Percentiles rank a stretch among this genome's conserved stretches.
Conservation (phyloP, 352 stramenopile species). For the Pythium periplocum region DNA sequence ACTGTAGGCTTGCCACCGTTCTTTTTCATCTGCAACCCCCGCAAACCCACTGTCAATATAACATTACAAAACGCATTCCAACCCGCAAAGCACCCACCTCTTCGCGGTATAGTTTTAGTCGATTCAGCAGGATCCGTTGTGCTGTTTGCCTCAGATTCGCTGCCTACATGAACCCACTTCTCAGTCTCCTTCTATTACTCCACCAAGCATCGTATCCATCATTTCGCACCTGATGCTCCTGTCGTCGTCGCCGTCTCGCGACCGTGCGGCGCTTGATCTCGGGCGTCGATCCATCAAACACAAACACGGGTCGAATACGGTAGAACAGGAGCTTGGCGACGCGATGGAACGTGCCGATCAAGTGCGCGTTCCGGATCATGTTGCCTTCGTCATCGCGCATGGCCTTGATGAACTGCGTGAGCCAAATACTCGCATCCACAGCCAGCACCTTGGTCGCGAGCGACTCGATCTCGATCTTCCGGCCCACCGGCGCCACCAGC, state of each 20-base stretch:
- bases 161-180: constrained; percentile 20
- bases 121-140: constrained; percentile 93
- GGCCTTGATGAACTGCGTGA: constrained; percentile 99
- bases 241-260: constrained; percentile 47
- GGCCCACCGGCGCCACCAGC: constrained; percentile 93
- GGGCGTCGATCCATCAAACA: constrained; percentile 98
- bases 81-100: constrained; percentile 18
- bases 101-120: constrained; percentile 59
- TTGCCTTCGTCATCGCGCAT: constrained; percentile 95
- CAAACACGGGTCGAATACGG: constrained; percentile 96
- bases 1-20: constrained; percentile 26
- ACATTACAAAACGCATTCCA: background rate
- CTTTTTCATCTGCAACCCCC: constrained; percentile 40
- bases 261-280: constrained; percentile 94
- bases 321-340: constrained; percentile 95
- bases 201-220: background rate
- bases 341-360: constrained; percentile 93
- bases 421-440: constrained; percentile 99
- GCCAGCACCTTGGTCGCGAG: constrained; percentile 94
- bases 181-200: constrained; percentile 3
- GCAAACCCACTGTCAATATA: background rate
- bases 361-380: constrained; percentile 93
- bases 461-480: constrained; percentile 97
- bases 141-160: constrained; percentile 90
- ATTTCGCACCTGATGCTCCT: constrained; percentile 46